A percentile compares a stretch with the other conserved stretches of the same genome.
Conservation (phyloP, 1,284 basidiomycete species). For the Naganishia albida region DNA sequence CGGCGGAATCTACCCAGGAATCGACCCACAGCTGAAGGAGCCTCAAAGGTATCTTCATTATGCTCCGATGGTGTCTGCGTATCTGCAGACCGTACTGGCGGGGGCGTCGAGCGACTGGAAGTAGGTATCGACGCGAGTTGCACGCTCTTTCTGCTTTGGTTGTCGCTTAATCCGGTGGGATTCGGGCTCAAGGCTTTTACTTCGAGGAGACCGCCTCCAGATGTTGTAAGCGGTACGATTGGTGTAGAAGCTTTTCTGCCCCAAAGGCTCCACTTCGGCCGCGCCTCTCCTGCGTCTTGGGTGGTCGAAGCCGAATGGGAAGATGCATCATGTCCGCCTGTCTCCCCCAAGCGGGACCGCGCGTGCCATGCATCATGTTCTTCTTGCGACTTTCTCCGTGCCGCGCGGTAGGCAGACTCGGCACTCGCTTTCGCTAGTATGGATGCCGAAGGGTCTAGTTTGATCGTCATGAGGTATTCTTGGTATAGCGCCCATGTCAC, state of each 20-base stretch:
- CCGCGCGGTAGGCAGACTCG: slow-evolving; percentile 34
- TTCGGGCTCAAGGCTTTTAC: slow-evolving; percentile 40
- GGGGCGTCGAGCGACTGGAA: slow-evolving; percentile 33
- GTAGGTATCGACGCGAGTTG: background rate
- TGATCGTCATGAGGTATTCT: slow-evolving; percentile 45
- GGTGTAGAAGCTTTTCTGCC: slow-evolving; percentile 38
- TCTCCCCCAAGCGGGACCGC: slow-evolving; percentile 49
- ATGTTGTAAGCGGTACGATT: slow-evolving; percentile 46
- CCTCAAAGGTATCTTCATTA: slow-evolving; percentile 12
- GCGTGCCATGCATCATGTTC: slow-evolving; percentile 42
- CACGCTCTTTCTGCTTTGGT: background rate
- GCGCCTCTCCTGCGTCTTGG: slow-evolving; percentile 31
- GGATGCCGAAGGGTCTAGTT: slow-evolving; percentile 44
- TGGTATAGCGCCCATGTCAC: slow-evolving; percentile 45
- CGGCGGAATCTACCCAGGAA: slow-evolving; percentile 46
- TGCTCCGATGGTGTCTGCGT: slow-evolving; percentile 4
- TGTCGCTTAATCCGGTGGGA: background rate
- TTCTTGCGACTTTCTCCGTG: slow-evolving; percentile 33
- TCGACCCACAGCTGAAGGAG: slow-evolving; percentile 49
- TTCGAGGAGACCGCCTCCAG: slow-evolving; percentile 51
- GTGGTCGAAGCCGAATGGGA: background rate
- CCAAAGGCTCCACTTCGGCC: slow-evolving; percentile 51
- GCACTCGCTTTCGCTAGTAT: slow-evolving; percentile 41
- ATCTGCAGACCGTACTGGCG: slow-evolving; percentile 11
- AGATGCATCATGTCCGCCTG: slow-evolving; percentile 36